phyloP scores from a whole-genome alignment of 805 yeast genomes.

The Candida maltosa region DNA sequence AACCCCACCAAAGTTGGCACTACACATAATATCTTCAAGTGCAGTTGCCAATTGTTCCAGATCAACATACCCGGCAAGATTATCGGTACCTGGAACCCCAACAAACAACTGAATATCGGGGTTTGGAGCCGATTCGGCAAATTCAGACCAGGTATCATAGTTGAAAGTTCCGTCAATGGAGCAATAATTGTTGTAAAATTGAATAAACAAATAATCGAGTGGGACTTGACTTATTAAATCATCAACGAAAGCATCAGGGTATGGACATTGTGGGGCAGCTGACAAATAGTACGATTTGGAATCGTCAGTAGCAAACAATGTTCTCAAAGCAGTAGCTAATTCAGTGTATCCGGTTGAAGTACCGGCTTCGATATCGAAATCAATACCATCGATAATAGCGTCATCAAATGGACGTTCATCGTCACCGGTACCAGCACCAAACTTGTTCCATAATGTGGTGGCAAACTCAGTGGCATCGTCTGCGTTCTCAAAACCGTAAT shows the following conservation, averaged over 20 bases:
- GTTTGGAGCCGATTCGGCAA: constrained; percentile 65
- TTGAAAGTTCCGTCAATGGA: constrained; percentile 48
- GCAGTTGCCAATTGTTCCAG: constrained; percentile 15
- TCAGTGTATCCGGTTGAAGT: constrained; percentile 20
- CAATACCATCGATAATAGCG: constrained; percentile 33
- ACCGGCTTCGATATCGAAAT: constrained; percentile 27
- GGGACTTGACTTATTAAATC: constrained; percentile 43
- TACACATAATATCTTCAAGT: constrained; percentile 12
- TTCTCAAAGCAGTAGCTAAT: constrained; percentile 25
- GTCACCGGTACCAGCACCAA: constrained; percentile 28
- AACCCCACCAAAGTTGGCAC: constrained; percentile 31
- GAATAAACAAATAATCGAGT: constrained; percentile 80
- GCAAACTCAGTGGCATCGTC: constrained; percentile 55
- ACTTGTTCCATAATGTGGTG: constrained; percentile 30
- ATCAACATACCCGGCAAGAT: constrained; percentile 51
- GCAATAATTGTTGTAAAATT: constrained; percentile 87
- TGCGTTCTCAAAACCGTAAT: constrained; percentile 50
- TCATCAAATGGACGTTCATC: constrained; percentile 23
- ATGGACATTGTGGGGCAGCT: constrained; percentile 92
- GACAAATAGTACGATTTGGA: constrained; percentile 68
- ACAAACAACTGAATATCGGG: constrained; percentile 63
- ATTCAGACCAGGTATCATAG: constrained; percentile 69
- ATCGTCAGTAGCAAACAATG: constrained; percentile 14
- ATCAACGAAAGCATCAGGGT: constrained; percentile 59
- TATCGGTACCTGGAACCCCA: constrained; percentile 62